Evolutionary conservation across 2,329 filamentous ascomycete genomes (phyloP).

Genomic region (Aspergillus costaricaensis): DNA sequence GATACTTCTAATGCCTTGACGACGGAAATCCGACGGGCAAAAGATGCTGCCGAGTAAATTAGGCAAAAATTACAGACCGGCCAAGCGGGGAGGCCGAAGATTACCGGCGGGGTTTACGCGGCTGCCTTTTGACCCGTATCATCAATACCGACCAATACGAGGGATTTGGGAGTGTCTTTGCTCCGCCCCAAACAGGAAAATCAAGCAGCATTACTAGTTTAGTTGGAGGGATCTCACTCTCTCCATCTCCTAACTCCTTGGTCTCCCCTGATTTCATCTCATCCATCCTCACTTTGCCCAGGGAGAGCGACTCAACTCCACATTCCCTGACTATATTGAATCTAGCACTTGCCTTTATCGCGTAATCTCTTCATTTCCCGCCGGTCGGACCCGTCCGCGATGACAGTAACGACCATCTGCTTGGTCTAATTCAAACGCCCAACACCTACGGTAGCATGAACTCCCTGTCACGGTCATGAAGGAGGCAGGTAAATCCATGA

Average conservation of each 20-base stretch:
- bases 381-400: background rate
- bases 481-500: background rate
- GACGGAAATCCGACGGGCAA: background rate
- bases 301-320: background rate
- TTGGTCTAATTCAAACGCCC: background rate
- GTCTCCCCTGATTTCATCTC: background rate
- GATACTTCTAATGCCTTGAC: background rate
- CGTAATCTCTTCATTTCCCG: background rate
- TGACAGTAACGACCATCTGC: background rate
- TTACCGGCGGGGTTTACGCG: background rate
- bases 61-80: background rate
- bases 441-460: background rate
- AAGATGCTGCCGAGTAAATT: background rate
- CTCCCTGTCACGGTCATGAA: background rate
- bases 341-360: background rate
- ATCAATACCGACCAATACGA: background rate
- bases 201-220: no score
- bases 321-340: background rate
- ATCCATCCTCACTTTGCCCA: background rate
- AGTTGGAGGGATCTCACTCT: background rate
- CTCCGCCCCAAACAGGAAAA: no score
- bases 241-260: background rate
- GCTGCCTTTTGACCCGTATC: background rate
- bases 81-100: background rate
- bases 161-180: background rate